A percentile compares a stretch with the other conserved stretches of the same genome.
Evolutionary conservation across 2,329 filamentous ascomycete genomes (phyloP).

Genomic region (Neodidymelliopsis sp.): DNA sequence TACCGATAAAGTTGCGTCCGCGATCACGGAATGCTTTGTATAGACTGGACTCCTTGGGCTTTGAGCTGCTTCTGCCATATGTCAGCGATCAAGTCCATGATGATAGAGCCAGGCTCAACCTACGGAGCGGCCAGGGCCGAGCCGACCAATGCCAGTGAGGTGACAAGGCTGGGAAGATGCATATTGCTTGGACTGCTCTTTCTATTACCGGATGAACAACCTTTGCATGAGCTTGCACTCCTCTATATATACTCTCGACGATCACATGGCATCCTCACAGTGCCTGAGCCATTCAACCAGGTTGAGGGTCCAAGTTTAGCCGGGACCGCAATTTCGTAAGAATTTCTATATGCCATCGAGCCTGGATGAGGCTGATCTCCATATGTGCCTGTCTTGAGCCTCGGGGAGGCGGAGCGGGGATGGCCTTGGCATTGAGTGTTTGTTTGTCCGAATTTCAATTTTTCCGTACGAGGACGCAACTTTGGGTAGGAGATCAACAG

Average conservation of each 20-base stretch:
- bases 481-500: neutral
- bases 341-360: neutral
- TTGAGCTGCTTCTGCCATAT: slow-evolving; percentile 2
- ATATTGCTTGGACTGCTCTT: slow-evolving; percentile 19
- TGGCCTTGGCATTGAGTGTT: slow-evolving; percentile 5
- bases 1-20: slow-evolving; percentile 35
- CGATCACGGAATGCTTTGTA: slow-evolving; percentile 36
- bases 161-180: slow-evolving; percentile 38
- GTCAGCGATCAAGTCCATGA: neutral
- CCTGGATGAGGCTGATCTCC: slow-evolving; percentile 1
- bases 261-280: too few relatives aligned
- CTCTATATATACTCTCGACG: slow-evolving; percentile 13
- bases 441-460: neutral
- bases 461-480: neutral
- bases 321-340: slow-evolving; percentile 10
- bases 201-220: slow-evolving; percentile 5
- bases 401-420: slow-evolving; percentile 10
- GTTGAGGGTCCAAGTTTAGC: slow-evolving; percentile 22
- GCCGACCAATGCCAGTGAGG: slow-evolving; percentile 31
- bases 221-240: too few relatives aligned
- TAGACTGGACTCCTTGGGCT: slow-evolving; percentile 29
- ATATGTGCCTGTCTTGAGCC: slow-evolving; percentile 13
- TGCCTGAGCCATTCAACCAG: slow-evolving; percentile 21
- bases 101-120: neutral
- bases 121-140: slow-evolving; percentile 31